Evolutionary conservation across 2,329 filamentous ascomycete genomes (phyloP), one percentile per base, ranked within the genome.

Genomic region (Colletotrichum simmondsii): DNA sequence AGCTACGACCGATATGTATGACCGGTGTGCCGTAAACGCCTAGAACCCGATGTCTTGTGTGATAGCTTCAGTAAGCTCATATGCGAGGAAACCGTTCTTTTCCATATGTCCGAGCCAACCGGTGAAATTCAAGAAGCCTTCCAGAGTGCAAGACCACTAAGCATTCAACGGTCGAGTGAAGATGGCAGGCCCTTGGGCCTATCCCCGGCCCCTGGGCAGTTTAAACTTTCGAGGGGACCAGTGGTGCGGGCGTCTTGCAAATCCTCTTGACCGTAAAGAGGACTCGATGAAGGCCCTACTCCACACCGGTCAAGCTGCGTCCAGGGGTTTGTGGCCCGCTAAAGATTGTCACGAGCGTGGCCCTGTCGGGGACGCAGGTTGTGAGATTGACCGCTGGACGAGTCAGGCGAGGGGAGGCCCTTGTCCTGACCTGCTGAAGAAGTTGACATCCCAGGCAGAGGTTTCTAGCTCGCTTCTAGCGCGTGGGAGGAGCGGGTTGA

Each of bases 271-370:
- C 67, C 66, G 16, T 54, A 68, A 61, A 37, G 62, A 74, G 70
- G 22, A 30, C 11, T 62, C 70, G 66, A 67, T 71, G 54, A 71
- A 30, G 26, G 54, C 35, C 32, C 26, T 30, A 22, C 59, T 68
- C 73, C 73, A 74, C 73, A 75, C 62, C 73, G 73, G 73, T 74
- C 67, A 74, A 63, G 49, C n/a, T 69, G 19, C 54, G 28, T 60
- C 30, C 70, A 70, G n/a, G 71, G 71, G 57, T 28, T 35, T 28
- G 35, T 19, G 58, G 19, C 66, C 60, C 53, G 22, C 59, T 49
- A 24, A 19, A 10, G 28, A 37, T 12, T 61, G 65, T 68, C 58
- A 30, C 65, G 30, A 63, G 58, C 63, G 32, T 35, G 35, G 7
- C 42, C 42, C 28, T 56, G 14, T 61, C n/a, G 8, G 14, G 28